Percentiles rank a stretch among this genome's conserved stretches.
Conservation (phyloP, 75 land plant genomes). For the Picea sitchensis region DNA sequence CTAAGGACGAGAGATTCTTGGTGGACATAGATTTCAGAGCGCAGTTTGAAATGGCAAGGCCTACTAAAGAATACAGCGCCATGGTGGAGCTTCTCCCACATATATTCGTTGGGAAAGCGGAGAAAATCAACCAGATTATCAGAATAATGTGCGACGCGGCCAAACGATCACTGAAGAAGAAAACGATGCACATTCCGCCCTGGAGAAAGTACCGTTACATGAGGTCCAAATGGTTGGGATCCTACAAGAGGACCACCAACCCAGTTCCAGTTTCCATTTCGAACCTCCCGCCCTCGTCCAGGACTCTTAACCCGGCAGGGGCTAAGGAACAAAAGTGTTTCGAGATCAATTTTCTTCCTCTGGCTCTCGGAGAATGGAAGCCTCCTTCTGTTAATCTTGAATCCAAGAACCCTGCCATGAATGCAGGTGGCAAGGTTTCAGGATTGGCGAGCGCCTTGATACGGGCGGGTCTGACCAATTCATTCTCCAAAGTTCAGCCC, state of each 20-base stretch:
- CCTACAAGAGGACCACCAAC: conserved; percentile 29
- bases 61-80: conserved; percentile 11
- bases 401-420: neutral
- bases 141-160: conserved; percentile 31
- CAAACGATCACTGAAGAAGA: conserved; percentile 34
- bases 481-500: too few relatives aligned
- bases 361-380: neutral
- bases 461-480: conserved; percentile 21
- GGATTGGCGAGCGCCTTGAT: conserved; percentile 23
- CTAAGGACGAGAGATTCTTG: conserved; percentile 9
- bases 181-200: conserved; percentile 38
- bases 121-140: conserved; percentile 13
- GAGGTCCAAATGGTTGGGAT: conserved; percentile 45
- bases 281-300: too few relatives aligned
- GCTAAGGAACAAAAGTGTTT: neutral
- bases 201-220: conserved; percentile 45
- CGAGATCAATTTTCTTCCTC: neutral
- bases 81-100: conserved; percentile 17
- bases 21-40: conserved; percentile 22
- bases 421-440: conserved; percentile 2
- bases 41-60: conserved; percentile 26
- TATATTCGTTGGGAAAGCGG: conserved; percentile 16
- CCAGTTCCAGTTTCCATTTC: neutral
- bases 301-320: too few relatives aligned
- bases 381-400: neutral